Evolutionary conservation across 805 yeast genomes (phyloP).

Genomic region (Candida sanyiensis): DNA sequence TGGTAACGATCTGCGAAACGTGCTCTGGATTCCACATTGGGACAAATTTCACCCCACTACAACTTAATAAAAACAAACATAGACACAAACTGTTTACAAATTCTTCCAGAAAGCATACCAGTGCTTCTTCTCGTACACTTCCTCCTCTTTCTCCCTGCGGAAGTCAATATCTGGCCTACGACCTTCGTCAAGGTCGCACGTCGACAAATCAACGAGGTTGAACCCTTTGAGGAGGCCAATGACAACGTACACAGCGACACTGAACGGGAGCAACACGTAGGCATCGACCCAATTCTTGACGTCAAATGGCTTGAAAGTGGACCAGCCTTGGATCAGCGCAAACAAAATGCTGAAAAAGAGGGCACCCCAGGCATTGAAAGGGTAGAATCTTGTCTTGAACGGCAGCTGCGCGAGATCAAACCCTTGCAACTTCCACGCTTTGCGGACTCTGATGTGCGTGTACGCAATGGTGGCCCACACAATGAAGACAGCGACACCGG

Average conservation of each 20-base stretch:
- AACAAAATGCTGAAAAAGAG: conserved; percentile 34
- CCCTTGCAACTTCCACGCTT: conserved; percentile 55
- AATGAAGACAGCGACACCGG: conserved; percentile 71
- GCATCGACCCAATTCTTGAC: conserved; percentile 52
- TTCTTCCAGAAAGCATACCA: conserved; percentile 14
- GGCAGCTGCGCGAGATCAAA: conserved; percentile 64
- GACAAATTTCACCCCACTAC: too few relatives aligned
- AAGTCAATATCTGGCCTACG: conserved; percentile 35
- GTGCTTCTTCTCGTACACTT: background rate
- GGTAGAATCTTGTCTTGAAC: conserved; percentile 56
- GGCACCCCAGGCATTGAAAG: conserved; percentile 37
- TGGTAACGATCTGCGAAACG: background rate
- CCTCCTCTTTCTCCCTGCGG: conserved; percentile 2
- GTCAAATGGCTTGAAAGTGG: conserved; percentile 42
- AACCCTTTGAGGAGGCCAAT: conserved; percentile 34
- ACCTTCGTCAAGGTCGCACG: conserved; percentile 48
- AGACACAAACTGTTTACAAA: conserved; percentile 1
- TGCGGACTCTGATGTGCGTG: conserved; percentile 65
- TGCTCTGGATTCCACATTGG: background rate
- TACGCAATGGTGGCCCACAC: conserved; percentile 63
- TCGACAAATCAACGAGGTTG: conserved; percentile 36
- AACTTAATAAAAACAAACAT: background rate
- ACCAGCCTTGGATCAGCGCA: conserved; percentile 46
- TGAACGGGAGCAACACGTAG: conserved; percentile 57
- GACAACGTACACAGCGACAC: conserved; percentile 37